Base-by-base conservation (phyloP, 352 stramenopile genomes). In the Thalassiosira hispida region DNA sequence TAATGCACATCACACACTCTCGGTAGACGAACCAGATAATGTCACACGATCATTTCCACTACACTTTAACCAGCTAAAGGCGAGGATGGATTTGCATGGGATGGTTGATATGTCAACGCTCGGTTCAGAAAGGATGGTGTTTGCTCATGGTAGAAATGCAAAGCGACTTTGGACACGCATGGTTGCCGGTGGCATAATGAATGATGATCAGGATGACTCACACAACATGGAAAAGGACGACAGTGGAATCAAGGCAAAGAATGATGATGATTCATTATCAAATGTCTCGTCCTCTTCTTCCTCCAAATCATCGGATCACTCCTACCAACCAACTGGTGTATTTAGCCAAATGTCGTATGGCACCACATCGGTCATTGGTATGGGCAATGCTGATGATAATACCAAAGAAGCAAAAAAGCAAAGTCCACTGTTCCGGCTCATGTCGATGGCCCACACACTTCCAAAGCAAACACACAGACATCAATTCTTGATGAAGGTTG, bases 101-200 rank as follows among this genome's bases (percentile, higher is more conserved):
- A 61, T 69, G 33, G 38, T 68, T 35, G 9, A 38, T 14, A 60
- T 22, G 1, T 51, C 20, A n/a, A 35, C 14, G 38, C 12, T 20
- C 16, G 73, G 73, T 51, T 60, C 62, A 23, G 65, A 81, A n/a
- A 18, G 47, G 7, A 69, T 81, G 57, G 40, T 68, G 5, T 73
- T 71, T 16, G 22, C 57, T 29, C 73, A 81, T 29, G 73, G 73
- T 2, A 76, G 51, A 47, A 67, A 73, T 49, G 65, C 73, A 55
- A 71, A 49, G 53, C 51, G 51, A 11, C 35, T 81, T 8, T 76
- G 64, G 38, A 42, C 46, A 33, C 46, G 73, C 7, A 40, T 81
- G 35, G 61, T 81, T 40, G 65, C 73, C 31, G 64, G 61, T 22
- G 70, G 70, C 22, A 51, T 56, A 20, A 68, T 60, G 25, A 27